These are phyloP conservation scores for Penicillium lividum DNA, from an alignment of 495 filamentous ascomycete species.

Conservation along the genomic window DNA sequence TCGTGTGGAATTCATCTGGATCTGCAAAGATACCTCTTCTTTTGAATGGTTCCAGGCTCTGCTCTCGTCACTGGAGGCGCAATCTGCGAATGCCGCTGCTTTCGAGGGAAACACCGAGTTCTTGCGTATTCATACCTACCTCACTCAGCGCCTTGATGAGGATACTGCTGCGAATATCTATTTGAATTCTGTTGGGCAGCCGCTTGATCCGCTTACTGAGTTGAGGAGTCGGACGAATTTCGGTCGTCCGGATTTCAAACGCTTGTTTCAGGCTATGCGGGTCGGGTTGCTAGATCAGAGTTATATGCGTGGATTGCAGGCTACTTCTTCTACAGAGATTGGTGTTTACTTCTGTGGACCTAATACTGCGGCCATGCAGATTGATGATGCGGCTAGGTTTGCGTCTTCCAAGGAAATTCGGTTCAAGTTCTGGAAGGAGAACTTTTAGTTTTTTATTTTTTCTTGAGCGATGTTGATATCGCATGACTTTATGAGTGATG, in stretches of 20 bases:
- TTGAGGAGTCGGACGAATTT: constrained; percentile 90
- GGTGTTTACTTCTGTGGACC: constrained; percentile 98
- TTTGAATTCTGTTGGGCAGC: constrained; percentile 86
- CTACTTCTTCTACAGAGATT: constrained; percentile 71
- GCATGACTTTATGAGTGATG: constrained; percentile 27
- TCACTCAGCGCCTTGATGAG: constrained; percentile 88
- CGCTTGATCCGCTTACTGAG: constrained; percentile 88
- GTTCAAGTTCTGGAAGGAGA: constrained; percentile 99
- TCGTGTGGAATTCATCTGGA: constrained; percentile 98
- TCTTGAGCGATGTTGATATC: constrained; percentile 8
- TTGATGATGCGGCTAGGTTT: constrained; percentile 73
- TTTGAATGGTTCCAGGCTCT: constrained; percentile 99
- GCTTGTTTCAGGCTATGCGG: constrained; percentile 81
- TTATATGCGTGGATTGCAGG: constrained; percentile 80
- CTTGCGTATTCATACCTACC: constrained; percentile 96
- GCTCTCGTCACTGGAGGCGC: constrained; percentile 85
- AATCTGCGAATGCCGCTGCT: constrained; percentile 68
- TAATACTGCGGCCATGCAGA: constrained; percentile 76
- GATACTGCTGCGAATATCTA: constrained; percentile 96
- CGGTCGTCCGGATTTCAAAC: constrained; percentile 85
- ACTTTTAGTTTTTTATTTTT: constrained; percentile 50
- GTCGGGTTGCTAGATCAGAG: constrained; percentile 81
- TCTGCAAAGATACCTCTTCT: constrained; percentile 92
- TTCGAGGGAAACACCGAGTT: constrained; percentile 76
- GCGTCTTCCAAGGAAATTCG: constrained; percentile 74